Evolutionary conservation across 768 basidiomycete species (phyloP), one percentile per base, ranked within the genome.

Genomic region (Pleurotus djamor): DNA sequence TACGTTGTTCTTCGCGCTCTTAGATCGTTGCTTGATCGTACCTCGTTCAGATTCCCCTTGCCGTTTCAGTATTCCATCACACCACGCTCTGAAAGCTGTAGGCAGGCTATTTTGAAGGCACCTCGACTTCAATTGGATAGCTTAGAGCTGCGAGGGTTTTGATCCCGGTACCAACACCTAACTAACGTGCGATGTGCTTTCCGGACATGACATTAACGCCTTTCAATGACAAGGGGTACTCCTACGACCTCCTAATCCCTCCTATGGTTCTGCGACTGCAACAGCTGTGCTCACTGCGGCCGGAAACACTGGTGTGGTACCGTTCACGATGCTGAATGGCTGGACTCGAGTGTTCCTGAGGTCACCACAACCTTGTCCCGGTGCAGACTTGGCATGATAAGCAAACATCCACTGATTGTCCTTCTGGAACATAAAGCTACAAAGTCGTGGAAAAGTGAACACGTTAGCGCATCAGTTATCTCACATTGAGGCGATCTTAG

Each of bases 381-480:
- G 59, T n/a, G 62, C 62, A 5, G 59, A 60, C 48, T 63, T 63
- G 16, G 49, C 62, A 36, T 63, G 62, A 17, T 63, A 63, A 5
- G 60, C 60, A 28, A 63, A 63, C 38, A 57, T 49, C 59, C 62
- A 63, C 41, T 63, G 54, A n/a, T 43, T 17, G 21, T 52, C 62
- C n/a, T 60, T 61, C 47, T 63, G 60, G 57, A 63, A 63, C 62
- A 63, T 63, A 52, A 63, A 63, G 28, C 62, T 63, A 36, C 12
- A 28, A 28, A 28, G 21, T 28, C 21, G 21, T 16, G 43, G 17
- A 4, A 34, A 8, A 28, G 7, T 36, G 38, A 16, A 12, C 10
- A 8, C 2, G 21, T 16, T 37, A 28, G 28, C 28, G 37, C 54
- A 7, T 38, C 17, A 12, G 10, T 14, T 14, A 21, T 10, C n/a